A percentile compares a stretch with the other conserved stretches of the same genome.
Evolutionary conservation across 2,329 filamentous ascomycete species (phyloP).

Genomic region (Fusarium redolens): DNA sequence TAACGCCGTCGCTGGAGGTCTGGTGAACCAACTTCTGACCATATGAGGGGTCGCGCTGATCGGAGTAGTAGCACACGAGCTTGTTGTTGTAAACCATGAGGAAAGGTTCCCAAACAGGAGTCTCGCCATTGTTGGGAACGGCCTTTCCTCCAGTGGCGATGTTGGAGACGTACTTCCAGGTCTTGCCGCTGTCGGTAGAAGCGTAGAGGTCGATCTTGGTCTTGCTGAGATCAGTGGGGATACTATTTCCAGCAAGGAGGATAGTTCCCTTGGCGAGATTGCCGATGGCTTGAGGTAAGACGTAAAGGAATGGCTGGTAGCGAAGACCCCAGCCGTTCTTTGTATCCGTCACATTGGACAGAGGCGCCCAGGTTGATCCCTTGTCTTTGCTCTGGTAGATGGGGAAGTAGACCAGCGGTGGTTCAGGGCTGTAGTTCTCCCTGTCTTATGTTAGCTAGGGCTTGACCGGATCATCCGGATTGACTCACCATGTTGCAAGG

Average conservation of each 20-base stretch:
- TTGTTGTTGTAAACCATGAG: slow-evolving; percentile 17
- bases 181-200: slow-evolving; percentile 3
- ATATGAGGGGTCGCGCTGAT: slow-evolving; percentile 15
- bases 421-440: slow-evolving; percentile 66
- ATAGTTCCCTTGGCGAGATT: slow-evolving; percentile 58
- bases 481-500: not conserved
- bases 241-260: slow-evolving; percentile 14
- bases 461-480: fast-evolving
- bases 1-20: slow-evolving; percentile 66
- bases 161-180: slow-evolving; percentile 24
- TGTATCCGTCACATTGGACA: slow-evolving; percentile 70
- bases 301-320: slow-evolving; percentile 77
- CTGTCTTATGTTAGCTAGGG: slow-evolving; percentile 45
- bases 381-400: slow-evolving; percentile 62
- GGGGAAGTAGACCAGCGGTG: slow-evolving; percentile 64
- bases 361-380: slow-evolving; percentile 69
- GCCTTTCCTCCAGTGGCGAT: slow-evolving; percentile 21
- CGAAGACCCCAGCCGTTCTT: slow-evolving; percentile 72
- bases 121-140: slow-evolving; percentile 4
- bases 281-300: slow-evolving; percentile 67
- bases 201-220: slow-evolving; percentile 30
- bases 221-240: slow-evolving; percentile 1
- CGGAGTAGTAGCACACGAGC: slow-evolving; percentile 20
- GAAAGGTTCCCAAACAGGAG: slow-evolving; percentile 27
- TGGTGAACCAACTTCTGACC: slow-evolving; percentile 66